A percentile compares a stretch with the other conserved stretches of the same genome.
phyloP scores from a whole-genome alignment of 345 rosid species.

The Fremontodendron californicum region DNA sequence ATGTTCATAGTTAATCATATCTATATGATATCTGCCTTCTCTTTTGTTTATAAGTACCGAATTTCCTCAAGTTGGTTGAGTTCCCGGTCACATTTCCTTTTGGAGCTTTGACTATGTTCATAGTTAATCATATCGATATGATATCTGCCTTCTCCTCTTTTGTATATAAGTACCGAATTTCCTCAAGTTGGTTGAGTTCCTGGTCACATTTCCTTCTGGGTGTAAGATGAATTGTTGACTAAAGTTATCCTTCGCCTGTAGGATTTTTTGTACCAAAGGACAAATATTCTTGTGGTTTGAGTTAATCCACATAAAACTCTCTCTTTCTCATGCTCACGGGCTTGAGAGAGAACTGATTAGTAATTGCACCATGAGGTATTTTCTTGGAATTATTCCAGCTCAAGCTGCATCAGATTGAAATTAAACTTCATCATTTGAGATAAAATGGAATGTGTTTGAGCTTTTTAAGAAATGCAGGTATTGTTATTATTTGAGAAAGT shows the following conservation, averaged over 20 bases:
- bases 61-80: background rate
- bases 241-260: background rate
- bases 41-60: background rate
- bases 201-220: background rate
- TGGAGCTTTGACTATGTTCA: background rate
- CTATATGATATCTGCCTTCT: background rate
- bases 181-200: background rate
- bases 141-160: background rate
- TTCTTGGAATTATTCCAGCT: background rate
- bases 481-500: background rate
- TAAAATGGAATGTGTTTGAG: background rate
- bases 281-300: background rate
- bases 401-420: background rate
- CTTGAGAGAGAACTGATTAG: background rate
- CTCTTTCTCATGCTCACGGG: background rate
- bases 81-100: background rate
- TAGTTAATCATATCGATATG: background rate
- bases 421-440: background rate
- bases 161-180: background rate
- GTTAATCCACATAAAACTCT: background rate
- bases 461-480: background rate
- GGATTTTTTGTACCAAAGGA: background rate
- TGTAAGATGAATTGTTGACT: background rate
- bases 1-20: background rate
- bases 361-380: background rate